These are phyloP conservation scores for Ballota nigra DNA, from an alignment of 257 asterid genomes.

Conservation along the genomic window DNA sequence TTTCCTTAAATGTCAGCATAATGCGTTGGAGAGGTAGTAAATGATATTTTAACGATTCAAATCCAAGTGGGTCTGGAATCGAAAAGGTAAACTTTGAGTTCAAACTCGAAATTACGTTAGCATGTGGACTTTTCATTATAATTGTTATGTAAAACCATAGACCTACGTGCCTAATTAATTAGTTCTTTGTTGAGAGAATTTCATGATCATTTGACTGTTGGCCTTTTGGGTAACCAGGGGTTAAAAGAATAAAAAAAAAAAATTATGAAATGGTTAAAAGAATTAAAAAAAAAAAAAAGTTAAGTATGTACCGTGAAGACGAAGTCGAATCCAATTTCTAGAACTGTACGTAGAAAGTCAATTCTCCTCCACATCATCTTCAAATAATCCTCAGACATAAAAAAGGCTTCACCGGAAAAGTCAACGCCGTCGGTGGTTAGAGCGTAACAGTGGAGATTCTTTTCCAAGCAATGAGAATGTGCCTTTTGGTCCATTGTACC, in stretches of 20 bases:
- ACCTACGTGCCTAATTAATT: too few relatives aligned
- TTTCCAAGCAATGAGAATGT: constrained; percentile 40
- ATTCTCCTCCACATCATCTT: constrained; percentile 14
- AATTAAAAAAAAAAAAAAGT: too few relatives aligned
- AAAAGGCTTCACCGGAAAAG: constrained; percentile 51
- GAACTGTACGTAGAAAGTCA: constrained; percentile 45
- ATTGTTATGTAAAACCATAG: too few relatives aligned
- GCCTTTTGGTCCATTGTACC: constrained; percentile 54
- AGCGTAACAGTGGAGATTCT: background rate
- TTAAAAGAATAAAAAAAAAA: too few relatives aligned
- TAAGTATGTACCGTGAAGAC: constrained; percentile 48
- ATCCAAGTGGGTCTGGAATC: too few relatives aligned
- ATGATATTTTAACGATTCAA: too few relatives aligned
- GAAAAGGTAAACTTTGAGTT: too few relatives aligned
- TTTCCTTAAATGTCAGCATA: too few relatives aligned
- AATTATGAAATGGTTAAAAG: too few relatives aligned
- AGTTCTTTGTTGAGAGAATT: background rate
- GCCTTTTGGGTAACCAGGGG: background rate
- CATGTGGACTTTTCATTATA: too few relatives aligned
- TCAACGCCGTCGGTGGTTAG: constrained; percentile 44
- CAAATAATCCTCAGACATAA: constrained; percentile 53
- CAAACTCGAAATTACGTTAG: too few relatives aligned
- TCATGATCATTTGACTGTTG: background rate
- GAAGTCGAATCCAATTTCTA: constrained; percentile 47
- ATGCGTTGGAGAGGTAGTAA: too few relatives aligned